A percentile compares a stretch with the other conserved stretches of the same genome.
phyloP scores from a whole-genome alignment of 768 basidiomycete species.

The Macrolepiota fuliginosa region DNA sequence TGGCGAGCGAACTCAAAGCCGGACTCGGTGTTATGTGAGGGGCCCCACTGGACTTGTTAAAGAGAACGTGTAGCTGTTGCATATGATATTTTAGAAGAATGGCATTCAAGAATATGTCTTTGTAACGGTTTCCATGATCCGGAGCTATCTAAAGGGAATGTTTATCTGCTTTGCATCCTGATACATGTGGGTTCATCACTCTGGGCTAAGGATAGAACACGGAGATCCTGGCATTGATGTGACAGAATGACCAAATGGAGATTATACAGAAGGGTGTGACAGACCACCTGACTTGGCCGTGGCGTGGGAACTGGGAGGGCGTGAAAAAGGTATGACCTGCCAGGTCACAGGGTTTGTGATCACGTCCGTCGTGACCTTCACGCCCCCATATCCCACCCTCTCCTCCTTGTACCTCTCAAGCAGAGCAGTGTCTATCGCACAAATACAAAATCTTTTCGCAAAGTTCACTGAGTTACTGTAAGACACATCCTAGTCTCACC shows the following conservation, averaged over 20 bases:
- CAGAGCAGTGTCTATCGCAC: conserved; percentile 15
- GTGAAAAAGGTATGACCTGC: conserved; percentile 31
- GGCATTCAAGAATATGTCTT: too few relatives aligned
- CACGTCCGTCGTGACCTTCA: conserved; percentile 40
- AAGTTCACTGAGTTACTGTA: not conserved
- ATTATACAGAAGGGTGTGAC: not conserved
- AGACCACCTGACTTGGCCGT: conserved; percentile 17
- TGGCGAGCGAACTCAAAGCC: conserved; percentile 62
- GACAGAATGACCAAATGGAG: not conserved
- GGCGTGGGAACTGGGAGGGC: conserved; percentile 27
- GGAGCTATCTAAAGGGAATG: not conserved
- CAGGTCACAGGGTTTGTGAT: conserved; percentile 41
- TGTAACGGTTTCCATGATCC: not conserved
- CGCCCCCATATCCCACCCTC: conserved; percentile 31
- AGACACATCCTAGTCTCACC: not conserved
- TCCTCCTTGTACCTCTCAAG: conserved; percentile 18
- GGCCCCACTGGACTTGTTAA: not conserved
- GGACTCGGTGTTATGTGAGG: conserved; percentile 53
- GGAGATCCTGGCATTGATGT: not conserved
- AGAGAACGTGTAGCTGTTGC: not conserved
- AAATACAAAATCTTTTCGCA: conserved; percentile 12
- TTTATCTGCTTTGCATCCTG: not conserved
- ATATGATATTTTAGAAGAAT: not conserved
- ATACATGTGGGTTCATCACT: not conserved
- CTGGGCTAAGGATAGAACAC: not conserved